Base-by-base conservation (phyloP, 805 yeast species). In the Metschnikowia shivogae region DNA sequence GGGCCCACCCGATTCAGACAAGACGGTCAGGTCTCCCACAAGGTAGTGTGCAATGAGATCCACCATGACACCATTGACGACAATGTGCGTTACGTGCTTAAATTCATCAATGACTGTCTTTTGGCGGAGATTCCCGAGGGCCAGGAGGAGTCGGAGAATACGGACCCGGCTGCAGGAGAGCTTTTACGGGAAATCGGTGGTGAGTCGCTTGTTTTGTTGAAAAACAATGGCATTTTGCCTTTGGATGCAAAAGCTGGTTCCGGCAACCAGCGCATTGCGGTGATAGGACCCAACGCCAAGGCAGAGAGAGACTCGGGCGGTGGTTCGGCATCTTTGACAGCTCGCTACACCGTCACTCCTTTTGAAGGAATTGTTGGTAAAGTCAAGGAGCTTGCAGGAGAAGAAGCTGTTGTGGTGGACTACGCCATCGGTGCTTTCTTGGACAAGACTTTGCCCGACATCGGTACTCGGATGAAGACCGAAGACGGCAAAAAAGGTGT, bases 211-310 rank as follows among this genome's bases (percentile, higher is more conserved):
- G 85, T 81, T 5, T 58, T 81, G 46, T 68, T 82, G 61, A 79
- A 80, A 56, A 81, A 81, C 14, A 52, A 59, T 34, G 49, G 54
- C 20, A 48, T 74, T 6, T 61, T 79, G 49, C 86, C 86, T 3
- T 65, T 81, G 28, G 30, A 32, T 17, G 40, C 53, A 9, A 14
- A 28, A 3, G 30, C 34, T 26, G 36, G 42, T 37, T 41, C 51
- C 29, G 72, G 68, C 44, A 47, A 56, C 35, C 68, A 69, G 44
- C 64, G 55, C 20, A 66, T 73, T 34, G 77, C 79, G 1, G 73
- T 81, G 28, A 76, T 81, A 54, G 87, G 86, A 3, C 84, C 84
- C 30, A 79, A 77, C 50, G 84, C 78, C 17, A 76, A 68, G 50
- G 62, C 61, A 30, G 66, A 77, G 17, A 67, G 73, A 33, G 72